Conservation (phyloP, 2,329 filamentous ascomycete species). For the Fusarium sp. region DNA sequence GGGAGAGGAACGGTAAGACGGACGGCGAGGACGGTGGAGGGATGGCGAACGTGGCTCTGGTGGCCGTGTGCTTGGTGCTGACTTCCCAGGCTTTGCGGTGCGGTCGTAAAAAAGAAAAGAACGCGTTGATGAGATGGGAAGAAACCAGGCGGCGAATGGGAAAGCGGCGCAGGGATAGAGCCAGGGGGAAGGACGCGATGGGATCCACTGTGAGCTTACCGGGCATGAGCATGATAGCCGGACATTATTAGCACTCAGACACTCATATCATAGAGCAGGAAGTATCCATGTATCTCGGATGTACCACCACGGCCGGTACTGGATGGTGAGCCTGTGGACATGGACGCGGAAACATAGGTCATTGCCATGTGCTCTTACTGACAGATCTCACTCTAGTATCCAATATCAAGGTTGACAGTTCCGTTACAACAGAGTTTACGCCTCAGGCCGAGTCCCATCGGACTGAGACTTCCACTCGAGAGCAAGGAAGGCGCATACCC, state of each 20-base stretch:
- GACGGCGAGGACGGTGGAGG: constrained; percentile 15
- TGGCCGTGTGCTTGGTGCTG: constrained; percentile 35
- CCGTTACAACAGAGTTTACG: not conserved
- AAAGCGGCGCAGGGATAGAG: constrained; percentile 30
- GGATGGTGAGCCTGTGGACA: not conserved
- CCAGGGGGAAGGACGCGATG: constrained; percentile 32
- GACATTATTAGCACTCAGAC: constrained; percentile 4
- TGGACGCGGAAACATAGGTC: not conserved
- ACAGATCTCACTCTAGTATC: not conserved
- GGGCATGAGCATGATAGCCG: constrained; percentile 35
- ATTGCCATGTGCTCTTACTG: not conserved
- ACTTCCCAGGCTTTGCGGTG: constrained; percentile 34
- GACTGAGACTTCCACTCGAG: not conserved
- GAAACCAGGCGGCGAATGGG: constrained; percentile 42
- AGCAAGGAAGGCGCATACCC: constrained; percentile 1
- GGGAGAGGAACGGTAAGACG: not conserved
- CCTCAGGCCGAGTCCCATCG: not conserved
- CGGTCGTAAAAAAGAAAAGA: constrained; percentile 43
- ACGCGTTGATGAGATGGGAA: constrained; percentile 39
- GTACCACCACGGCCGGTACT: not conserved
- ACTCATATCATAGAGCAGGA: constrained; percentile 20
- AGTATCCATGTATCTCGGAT: constrained; percentile 6
- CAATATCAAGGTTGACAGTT: not conserved
- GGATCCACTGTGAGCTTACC: constrained; percentile 38
- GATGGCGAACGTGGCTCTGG: constrained; percentile 30